Evolutionary conservation across 2,329 filamentous ascomycete species (phyloP).

Genomic region (Diaporthe eres): DNA sequence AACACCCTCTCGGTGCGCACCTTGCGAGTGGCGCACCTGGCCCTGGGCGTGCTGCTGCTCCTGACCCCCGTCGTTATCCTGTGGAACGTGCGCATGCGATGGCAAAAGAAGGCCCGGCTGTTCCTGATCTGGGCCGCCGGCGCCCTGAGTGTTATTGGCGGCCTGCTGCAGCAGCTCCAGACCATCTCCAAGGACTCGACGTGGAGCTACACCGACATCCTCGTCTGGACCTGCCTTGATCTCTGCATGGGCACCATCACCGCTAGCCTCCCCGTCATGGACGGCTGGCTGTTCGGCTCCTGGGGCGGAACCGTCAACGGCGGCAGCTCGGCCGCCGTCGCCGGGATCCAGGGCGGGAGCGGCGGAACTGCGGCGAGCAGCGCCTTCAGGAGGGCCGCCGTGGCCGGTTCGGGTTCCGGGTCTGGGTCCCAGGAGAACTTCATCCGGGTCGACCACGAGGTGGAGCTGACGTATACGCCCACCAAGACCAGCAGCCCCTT

Average conservation of each 20-base stretch:
- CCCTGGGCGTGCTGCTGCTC: slow-evolving; percentile 53
- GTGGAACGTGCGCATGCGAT: slow-evolving; percentile 51
- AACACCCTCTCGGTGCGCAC: slow-evolving; percentile 44
- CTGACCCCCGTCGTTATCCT: slow-evolving; percentile 52
- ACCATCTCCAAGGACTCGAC: slow-evolving; percentile 43
- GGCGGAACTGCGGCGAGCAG: neutral
- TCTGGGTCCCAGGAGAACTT: slow-evolving; percentile 11
- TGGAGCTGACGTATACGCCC: slow-evolving; percentile 24
- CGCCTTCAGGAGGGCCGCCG: slow-evolving; percentile 25
- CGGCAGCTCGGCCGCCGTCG: neutral
- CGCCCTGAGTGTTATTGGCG: slow-evolving; percentile 49
- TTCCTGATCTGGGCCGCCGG: slow-evolving; percentile 52
- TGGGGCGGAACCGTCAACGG: slow-evolving; percentile 27
- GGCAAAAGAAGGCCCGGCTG: slow-evolving; percentile 49
- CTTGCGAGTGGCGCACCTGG: slow-evolving; percentile 51
- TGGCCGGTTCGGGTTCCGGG: neutral
- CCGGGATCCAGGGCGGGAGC: neutral
- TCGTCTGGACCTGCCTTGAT: slow-evolving; percentile 51
- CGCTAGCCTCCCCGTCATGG: slow-evolving; percentile 53
- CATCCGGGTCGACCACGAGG: slow-evolving; percentile 24
- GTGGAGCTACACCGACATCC: slow-evolving; percentile 48
- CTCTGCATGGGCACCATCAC: slow-evolving; percentile 50
- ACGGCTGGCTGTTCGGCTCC: slow-evolving; percentile 42
- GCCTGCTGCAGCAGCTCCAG: slow-evolving; percentile 48
- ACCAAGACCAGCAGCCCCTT: slow-evolving; percentile 7